Conservation (phyloP, 2,329 filamentous ascomycete genomes). For the Colletotrichum spinosum region DNA sequence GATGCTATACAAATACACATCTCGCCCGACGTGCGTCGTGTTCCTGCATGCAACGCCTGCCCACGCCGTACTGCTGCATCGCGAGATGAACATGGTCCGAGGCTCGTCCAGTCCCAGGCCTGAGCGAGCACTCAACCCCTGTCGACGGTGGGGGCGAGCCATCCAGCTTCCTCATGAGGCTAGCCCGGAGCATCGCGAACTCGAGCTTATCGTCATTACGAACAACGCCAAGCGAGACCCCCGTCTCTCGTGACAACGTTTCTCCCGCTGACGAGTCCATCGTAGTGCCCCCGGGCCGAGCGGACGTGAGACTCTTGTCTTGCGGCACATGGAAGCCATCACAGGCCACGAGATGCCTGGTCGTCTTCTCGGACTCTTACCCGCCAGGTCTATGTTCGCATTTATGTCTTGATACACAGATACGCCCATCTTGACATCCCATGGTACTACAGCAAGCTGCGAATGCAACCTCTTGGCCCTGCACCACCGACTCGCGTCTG, state of each 20-base stretch:
- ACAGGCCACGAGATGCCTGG: slow-evolving; percentile 8
- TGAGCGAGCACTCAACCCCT: not conserved
- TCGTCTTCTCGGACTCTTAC: not conserved
- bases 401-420: not conserved
- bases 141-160: not conserved
- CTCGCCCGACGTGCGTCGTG: no score
- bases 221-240: slow-evolving; percentile 14
- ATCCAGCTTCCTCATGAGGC: slow-evolving; percentile 12
- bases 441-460: no score
- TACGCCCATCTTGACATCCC: no score
- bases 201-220: slow-evolving; percentile 28
- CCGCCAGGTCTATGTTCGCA: not conserved
- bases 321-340: slow-evolving; percentile 4
- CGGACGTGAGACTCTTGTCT: slow-evolving; percentile 1
- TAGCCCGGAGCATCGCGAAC: not conserved
- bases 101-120: not conserved
- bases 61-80: not conserved
- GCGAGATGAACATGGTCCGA: not conserved
- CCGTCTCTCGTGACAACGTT: not conserved
- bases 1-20: no score
- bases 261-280: not conserved
- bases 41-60: no score
- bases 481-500: no score
- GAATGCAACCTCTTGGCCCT: no score
- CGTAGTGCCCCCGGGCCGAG: not conserved